These are phyloP conservation scores for Rhinocladiella mackenziei DNA, from an alignment of 2,329 filamentous ascomycete species.

Conservation along the genomic window DNA sequence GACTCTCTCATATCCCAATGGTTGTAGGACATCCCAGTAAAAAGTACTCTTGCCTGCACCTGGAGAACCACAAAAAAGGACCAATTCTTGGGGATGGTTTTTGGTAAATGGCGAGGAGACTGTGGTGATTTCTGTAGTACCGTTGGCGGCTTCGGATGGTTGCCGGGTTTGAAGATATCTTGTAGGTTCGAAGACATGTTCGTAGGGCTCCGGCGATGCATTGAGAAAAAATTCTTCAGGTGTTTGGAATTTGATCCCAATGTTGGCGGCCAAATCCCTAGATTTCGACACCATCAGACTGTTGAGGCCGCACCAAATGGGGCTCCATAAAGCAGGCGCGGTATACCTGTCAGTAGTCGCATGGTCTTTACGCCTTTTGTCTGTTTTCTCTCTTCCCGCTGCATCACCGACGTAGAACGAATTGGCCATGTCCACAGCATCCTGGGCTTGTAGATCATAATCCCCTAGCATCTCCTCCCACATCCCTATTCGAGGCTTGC, in stretches of 20 bases:
- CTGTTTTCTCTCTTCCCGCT: slow-evolving; percentile 48
- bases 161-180: slow-evolving; percentile 44
- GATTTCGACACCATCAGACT: not conserved
- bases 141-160: not conserved
- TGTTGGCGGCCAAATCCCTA: slow-evolving; percentile 79
- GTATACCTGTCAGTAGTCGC: slow-evolving; percentile 56
- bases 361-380: slow-evolving; percentile 51
- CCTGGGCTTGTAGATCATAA: slow-evolving; percentile 52
- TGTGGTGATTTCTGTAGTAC: not conserved
- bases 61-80: slow-evolving; percentile 84
- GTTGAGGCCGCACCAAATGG: not conserved
- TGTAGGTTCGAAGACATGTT: slow-evolving; percentile 66
- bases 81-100: slow-evolving; percentile 65
- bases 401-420: slow-evolving; percentile 93
- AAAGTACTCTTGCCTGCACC: slow-evolving; percentile 91
- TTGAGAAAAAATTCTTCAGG: slow-evolving; percentile 89
- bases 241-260: slow-evolving; percentile 74
- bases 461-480: slow-evolving; percentile 68
- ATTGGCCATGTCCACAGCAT: slow-evolving; percentile 61
- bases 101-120: slow-evolving; percentile 47
- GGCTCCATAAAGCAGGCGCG: not conserved
- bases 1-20: slow-evolving; percentile 74
- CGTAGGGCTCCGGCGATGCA: slow-evolving; percentile 62
- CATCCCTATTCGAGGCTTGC: slow-evolving; percentile 87
- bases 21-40: slow-evolving; percentile 72